Base-by-base conservation (phyloP, 495 filamentous ascomycete species). In the Gamarada debralockiae region DNA sequence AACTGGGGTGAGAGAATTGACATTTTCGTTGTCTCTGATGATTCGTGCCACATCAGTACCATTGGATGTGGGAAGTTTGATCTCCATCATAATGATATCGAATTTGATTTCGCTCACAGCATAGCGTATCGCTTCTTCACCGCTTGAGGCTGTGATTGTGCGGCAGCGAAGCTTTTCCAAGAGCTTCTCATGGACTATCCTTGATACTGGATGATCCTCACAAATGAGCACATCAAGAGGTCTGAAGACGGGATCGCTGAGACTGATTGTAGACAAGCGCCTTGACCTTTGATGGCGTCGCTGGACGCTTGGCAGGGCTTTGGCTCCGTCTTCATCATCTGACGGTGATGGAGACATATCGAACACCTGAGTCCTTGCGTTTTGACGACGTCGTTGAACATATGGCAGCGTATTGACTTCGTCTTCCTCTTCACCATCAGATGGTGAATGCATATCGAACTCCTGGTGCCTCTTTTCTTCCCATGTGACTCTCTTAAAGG, bases 1-100 rank as follows among this genome's bases (percentile, higher is more conserved):
- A 58, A 98, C 92, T 2, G 93, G 93, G 0, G 93, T 98, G 59
- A 89, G 81, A 14, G 86, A 82, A 63, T 98, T 98, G 20, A 86
- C 79, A 67, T 96, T 96, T 67, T 92, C 90, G 3, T 90, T 96
- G 57, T 96, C 91, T 22, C 93, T 83, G 50, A 98, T 87, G 95
- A 98, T 97, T 22, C 93, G 86, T 24, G 93, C 92, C 46, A 97
- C 88, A 67, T 98, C 93, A 3, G 88, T 85, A 12, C 93, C 93
- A 62, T 91, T 96, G 47, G 97, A 87, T 56, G 92, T 88, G 1
- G 95, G 95, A 47, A 98, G 75, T 67, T 89, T 93, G 72, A 86
- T 96, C 67, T 98, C 93, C 66, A 95, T 96, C 75, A 98, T 88
- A 63, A 98, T 97, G 60, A 98, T 92, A 69, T 98, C 93, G 82